These are phyloP conservation scores for Phytophthora aleatoria DNA, from an alignment of 352 stramenopile genomes.

Conservation along the genomic window DNA sequence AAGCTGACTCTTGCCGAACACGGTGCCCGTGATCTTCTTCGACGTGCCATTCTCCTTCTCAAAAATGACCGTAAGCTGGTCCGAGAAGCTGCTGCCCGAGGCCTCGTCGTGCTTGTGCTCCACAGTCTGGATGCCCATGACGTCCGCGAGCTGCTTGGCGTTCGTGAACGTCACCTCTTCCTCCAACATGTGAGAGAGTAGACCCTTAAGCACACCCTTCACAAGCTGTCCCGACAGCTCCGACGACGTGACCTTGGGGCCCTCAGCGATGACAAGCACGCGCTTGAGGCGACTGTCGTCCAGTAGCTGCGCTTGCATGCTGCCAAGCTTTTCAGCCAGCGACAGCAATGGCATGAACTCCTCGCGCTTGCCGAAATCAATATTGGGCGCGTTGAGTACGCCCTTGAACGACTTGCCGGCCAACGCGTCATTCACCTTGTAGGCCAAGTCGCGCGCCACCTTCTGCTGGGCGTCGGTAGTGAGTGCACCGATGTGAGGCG, in stretches of 20 bases:
- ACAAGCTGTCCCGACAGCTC: slow-evolving; percentile 87
- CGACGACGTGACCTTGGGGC: slow-evolving; percentile 77
- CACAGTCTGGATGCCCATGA: slow-evolving; percentile 90
- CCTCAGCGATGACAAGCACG: slow-evolving; percentile 80
- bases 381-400: slow-evolving; percentile 95
- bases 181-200: slow-evolving; percentile 91
- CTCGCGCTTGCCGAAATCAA: slow-evolving; percentile 83
- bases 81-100: slow-evolving; percentile 77
- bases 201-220: slow-evolving; percentile 89
- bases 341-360: slow-evolving; percentile 87
- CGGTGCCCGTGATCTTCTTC: slow-evolving; percentile 88
- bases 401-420: slow-evolving; percentile 92
- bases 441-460: slow-evolving; percentile 89
- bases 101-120: slow-evolving; percentile 91
- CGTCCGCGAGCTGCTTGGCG: slow-evolving; percentile 81
- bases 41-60: slow-evolving; percentile 87
- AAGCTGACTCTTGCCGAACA: slow-evolving; percentile 89
- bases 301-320: slow-evolving; percentile 86
- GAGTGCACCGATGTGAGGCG: slow-evolving; percentile 95
- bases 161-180: slow-evolving; percentile 93
- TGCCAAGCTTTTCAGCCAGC: slow-evolving; percentile 92
- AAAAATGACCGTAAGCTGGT: slow-evolving; percentile 92
- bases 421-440: slow-evolving; percentile 93
- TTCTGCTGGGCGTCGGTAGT: slow-evolving; percentile 95
- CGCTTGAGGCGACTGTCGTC: slow-evolving; percentile 69